Base-by-base conservation (phyloP, 345 rosid species). In the Aquilaria yunnanensis region DNA sequence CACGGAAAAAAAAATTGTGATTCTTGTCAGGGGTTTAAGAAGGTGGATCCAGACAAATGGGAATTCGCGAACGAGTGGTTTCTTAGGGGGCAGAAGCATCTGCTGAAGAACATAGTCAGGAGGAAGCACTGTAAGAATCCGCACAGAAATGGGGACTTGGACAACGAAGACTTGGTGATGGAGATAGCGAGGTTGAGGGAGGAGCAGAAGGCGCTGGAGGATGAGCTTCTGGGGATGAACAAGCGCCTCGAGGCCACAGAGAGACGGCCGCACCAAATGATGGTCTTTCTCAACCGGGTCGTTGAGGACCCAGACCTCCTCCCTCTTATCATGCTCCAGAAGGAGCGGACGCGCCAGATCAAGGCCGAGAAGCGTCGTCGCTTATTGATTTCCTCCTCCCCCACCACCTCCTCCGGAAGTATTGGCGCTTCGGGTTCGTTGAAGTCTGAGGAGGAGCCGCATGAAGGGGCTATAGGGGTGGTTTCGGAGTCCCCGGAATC, bases 51-150 rank as follows among this genome's bases (percentile, higher is more conserved):
- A 3, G 99, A 94, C 60, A 67, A 69, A 66, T 91, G 99, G 99
- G 99, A 91, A 66, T 94, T 94, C 53, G 95, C 93, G 49, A 91
- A 91, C 77, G 93, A 89, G 69, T 89, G 87, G 68, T 94, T 94
- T 60, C 78, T 87, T 6, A 82, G 88, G 41, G 99, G 92, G 3
- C 93, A 94, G 62, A 85, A 77, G 75, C 96, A 91, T 32, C 73
- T 94, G 10, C 72, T 94, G 14, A 85, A 68, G 78, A 85, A 91
- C 76, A 85, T 90, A 72, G 71, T 72, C 49, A 71, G 99, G 70
- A 81, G 89, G 67, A 91, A 89, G 59, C 93, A 94, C 43, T 37
- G 43, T 7, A 80, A 74, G 56, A 78, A 73, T 32, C 57, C 73
- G 13, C 45, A 46, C 63, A 54, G 65, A 67, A 1, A 77, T 45